These are phyloP conservation scores for Raffaelea ambrosiae DNA, from an alignment of 2,329 filamentous ascomycete species.

Conservation along the genomic window DNA sequence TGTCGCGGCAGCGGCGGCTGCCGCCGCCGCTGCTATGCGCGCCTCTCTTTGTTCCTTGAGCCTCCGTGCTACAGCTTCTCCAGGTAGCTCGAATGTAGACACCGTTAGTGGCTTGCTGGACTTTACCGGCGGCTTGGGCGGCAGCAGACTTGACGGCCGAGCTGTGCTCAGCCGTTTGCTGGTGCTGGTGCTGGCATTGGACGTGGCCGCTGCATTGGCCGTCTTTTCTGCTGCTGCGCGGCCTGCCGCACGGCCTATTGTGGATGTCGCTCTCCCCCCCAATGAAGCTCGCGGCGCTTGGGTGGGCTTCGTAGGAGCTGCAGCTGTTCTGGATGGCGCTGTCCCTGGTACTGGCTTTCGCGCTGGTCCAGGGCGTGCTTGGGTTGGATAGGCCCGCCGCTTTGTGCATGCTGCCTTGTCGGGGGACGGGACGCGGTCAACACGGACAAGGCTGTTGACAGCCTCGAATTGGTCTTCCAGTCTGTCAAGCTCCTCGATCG, in stretches of 20 bases:
- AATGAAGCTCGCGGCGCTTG: conserved; percentile 22
- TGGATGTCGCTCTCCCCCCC: conserved; percentile 33
- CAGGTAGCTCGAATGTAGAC: conserved; percentile 53
- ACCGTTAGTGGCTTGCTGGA: conserved; percentile 46
- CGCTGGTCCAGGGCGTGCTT: neutral
- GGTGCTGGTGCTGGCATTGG: conserved; percentile 12
- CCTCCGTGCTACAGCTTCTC: conserved; percentile 50
- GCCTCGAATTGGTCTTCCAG: conserved; percentile 55
- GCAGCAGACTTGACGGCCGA: conserved; percentile 32
- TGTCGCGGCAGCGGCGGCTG: conserved; percentile 14
- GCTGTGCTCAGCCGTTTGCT: conserved; percentile 19
- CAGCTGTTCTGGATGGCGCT: conserved; percentile 3
- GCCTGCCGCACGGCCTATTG: conserved; percentile 14
- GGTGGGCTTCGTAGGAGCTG: conserved; percentile 15
- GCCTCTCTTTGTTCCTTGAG: conserved; percentile 52
- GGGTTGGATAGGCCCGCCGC: conserved; percentile 11
- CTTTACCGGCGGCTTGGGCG: conserved; percentile 37
- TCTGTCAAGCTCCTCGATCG: conserved; percentile 52
- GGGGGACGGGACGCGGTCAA: conserved; percentile 23
- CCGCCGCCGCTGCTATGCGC: conserved; percentile 27
- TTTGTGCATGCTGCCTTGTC: conserved; percentile 12
- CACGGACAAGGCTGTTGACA: conserved; percentile 30
- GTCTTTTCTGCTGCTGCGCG: conserved; percentile 10
- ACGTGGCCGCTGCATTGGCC: conserved; percentile 17
- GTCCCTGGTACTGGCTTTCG: neutral